Conservation (phyloP, 176 grass and related monocot genomes). For the Eragrostis nindensis region DNA sequence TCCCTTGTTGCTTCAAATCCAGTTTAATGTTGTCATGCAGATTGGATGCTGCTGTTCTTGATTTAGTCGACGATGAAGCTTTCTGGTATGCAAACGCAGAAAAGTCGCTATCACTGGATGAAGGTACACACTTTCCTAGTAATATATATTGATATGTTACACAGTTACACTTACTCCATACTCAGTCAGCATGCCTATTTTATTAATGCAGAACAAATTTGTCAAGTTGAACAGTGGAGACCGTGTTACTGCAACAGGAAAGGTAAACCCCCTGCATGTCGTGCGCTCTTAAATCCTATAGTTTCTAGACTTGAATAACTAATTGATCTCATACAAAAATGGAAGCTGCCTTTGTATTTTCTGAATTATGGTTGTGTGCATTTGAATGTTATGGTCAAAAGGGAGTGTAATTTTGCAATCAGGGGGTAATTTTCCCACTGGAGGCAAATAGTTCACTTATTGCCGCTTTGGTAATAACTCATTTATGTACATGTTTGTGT, state of each 20-base stretch:
- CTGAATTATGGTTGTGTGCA: constrained; percentile 4
- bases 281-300: background rate
- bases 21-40: constrained; percentile 51
- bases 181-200: constrained; percentile 34
- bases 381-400: background rate
- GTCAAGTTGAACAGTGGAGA: constrained; percentile 90
- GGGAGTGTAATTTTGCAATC: constrained; percentile 8
- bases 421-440: background rate
- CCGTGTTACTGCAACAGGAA: constrained; percentile 86
- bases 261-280: constrained; percentile 55
- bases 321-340: background rate
- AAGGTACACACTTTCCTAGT: constrained; percentile 63
- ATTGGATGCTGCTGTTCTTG: constrained; percentile 92
- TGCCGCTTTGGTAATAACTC: background rate
- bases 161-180: constrained; percentile 30
- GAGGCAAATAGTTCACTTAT: background rate
- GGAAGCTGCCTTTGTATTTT: background rate
- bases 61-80: constrained; percentile 93
- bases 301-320: constrained; percentile 11
- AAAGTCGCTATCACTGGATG: constrained; percentile 92
- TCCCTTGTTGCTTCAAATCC: constrained; percentile 2
- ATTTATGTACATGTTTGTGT: too few species aligned
- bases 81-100: constrained; percentile 84
- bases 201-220: constrained; percentile 83
- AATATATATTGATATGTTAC: background rate